phyloP scores from a whole-genome alignment of 2,329 filamentous ascomycete genomes.

The Diaporthe batatas region DNA sequence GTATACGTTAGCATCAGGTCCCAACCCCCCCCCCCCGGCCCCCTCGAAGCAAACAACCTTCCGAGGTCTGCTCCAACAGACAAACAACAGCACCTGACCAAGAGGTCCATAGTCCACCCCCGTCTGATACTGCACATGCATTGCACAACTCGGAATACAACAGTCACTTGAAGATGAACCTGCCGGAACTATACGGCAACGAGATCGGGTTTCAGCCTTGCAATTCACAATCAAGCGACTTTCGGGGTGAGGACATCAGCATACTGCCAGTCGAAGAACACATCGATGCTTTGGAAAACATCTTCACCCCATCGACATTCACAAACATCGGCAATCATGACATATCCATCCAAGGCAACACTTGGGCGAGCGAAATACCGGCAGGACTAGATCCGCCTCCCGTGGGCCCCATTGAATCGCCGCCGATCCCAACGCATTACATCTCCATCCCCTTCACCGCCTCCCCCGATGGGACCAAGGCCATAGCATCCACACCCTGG shows the following conservation, averaged over 20 bases:
- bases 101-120: neutral
- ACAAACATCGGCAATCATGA: neutral
- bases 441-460: neutral
- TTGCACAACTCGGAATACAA: neutral
- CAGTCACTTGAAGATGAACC: neutral
- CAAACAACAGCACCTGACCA: neutral
- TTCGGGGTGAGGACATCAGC: neutral
- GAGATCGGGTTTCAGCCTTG: neutral
- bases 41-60: neutral
- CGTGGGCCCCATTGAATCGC: neutral
- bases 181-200: neutral
- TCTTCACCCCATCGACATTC: neutral
- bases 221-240: neutral
- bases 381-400: neutral
- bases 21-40: too few species aligned
- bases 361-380: neutral
- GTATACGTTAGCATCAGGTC: too few species aligned
- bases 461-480: neutral
- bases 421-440: neutral
- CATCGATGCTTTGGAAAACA: neutral
- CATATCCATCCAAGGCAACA: neutral
- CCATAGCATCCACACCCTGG: neutral
- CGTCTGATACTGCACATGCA: neutral
- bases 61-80: neutral
- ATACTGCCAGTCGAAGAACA: neutral